phyloP scores from a whole-genome alignment of 108 stramenopile species.

The Conticribra weissflogii region DNA sequence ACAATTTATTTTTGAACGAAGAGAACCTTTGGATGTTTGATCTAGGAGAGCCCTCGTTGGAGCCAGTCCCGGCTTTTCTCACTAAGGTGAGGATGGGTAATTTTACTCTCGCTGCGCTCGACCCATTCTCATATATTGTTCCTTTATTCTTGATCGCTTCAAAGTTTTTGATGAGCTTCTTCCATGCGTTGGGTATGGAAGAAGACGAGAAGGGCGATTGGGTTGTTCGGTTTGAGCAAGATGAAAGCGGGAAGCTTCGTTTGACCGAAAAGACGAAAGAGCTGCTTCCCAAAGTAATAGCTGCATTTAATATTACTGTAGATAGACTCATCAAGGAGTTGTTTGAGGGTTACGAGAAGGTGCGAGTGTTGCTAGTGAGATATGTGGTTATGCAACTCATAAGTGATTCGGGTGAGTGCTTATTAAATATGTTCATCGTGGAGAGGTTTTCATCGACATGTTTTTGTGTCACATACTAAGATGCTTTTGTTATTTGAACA shows the following conservation, averaged over 20 bases:
- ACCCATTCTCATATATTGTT: neutral
- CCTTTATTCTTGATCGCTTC: neutral
- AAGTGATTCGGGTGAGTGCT: neutral
- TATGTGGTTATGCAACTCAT: constrained; percentile 29
- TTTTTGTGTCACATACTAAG: neutral
- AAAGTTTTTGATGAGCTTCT: constrained; percentile 74
- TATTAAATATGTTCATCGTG: too few relatives aligned
- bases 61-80: constrained; percentile 75
- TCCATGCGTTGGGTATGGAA: constrained; percentile 81
- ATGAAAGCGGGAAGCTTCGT: constrained; percentile 52
- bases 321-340: constrained; percentile 63
- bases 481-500: neutral
- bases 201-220: constrained; percentile 67
- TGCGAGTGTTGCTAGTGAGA: constrained; percentile 62
- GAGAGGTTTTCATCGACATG: too few relatives aligned
- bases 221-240: constrained; percentile 64
- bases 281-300: constrained; percentile 54
- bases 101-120: neutral
- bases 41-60: constrained; percentile 65
- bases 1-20: constrained; percentile 72
- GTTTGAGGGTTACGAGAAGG: constrained; percentile 63
- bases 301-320: constrained; percentile 65
- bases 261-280: constrained; percentile 61
- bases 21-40: constrained; percentile 77
- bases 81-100: constrained; percentile 36